Base-by-base conservation (phyloP, 192 early-diverging fungal genomes). In the Coemansia sp. region DNA sequence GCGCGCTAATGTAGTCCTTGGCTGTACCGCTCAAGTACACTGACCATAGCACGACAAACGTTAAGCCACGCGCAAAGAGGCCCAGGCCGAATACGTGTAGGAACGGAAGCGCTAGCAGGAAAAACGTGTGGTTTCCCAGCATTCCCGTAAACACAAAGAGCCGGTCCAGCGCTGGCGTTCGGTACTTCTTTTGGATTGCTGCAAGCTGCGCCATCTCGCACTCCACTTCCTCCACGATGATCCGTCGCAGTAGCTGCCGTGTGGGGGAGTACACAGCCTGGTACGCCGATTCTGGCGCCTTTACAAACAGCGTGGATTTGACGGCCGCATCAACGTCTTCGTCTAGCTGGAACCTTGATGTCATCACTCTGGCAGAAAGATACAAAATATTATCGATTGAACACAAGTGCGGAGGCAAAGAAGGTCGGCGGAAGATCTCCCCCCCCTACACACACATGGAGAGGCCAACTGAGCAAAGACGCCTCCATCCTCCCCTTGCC, bases 41-140 rank as follows among this genome's bases (percentile, higher is more conserved):
- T 8, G 82, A 77, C 79, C 79, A 78, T 12, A 87, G 70, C 12
- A 87, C 75, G 16, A 85, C 77, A 72, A 74, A 75, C 2, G 77
- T 72, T 63, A 85, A 59, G 11, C 76, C 73, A 29, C 86, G 82
- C 29, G 88, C 90, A 70, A 92, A 85, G 68, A 81, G 67, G n/a
- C 88, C 85, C 54, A 88, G 86, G 27, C 91, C 91, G 61, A 93
- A 92, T 85, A 92, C 92, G 70, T 95, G 94, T 31, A 95, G 78
- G 27, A 91, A 78, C 13, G 96, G 96, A 18, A 95, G 74, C 34
- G 89, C 84, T 15, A 93, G 74, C 82, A 97, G 85, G 77, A 96
- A 97, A 67, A 95, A 94, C 18, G 90, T 89, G 67, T 96, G 96
- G 46, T 93, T 95, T 11, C 96, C 95, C 10, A 95, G 87, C 80